Evolutionary conservation across 2,329 filamentous ascomycete species (phyloP).

Genomic region (Alternaria rosae): DNA sequence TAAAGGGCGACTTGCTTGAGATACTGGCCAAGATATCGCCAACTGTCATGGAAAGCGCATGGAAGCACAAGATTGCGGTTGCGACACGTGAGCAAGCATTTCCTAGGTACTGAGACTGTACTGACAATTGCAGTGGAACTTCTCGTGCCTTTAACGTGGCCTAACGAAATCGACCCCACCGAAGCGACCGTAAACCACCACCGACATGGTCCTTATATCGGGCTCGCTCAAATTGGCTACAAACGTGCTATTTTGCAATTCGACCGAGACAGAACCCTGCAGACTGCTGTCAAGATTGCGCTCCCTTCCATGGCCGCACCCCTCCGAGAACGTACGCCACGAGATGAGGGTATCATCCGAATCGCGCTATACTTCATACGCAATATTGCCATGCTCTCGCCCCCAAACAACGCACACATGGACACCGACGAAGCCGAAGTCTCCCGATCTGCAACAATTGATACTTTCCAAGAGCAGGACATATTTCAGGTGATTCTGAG

Average conservation of each 20-base stretch:
- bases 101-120: background rate
- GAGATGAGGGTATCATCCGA: conserved; percentile 93
- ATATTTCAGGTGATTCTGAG: conserved; percentile 86
- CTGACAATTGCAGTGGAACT: conserved; percentile 70
- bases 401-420: conserved; percentile 73
- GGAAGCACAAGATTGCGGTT: conserved; percentile 80
- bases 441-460: conserved; percentile 85
- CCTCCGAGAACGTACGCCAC: conserved; percentile 74
- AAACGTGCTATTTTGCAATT: conserved; percentile 89
- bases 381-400: conserved; percentile 85
- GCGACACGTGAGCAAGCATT: conserved; percentile 66
- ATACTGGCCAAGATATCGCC: conserved; percentile 82
- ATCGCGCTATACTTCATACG: conserved; percentile 87
- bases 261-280: conserved; percentile 77
- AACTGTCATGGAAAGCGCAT: conserved; percentile 72
- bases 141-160: conserved; percentile 93
- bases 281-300: conserved; percentile 80
- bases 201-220: conserved; percentile 86
- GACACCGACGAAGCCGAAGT: conserved; percentile 92
- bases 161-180: conserved; percentile 78
- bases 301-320: conserved; percentile 85
- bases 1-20: conserved; percentile 86
- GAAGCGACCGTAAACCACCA: conserved; percentile 93
- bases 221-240: conserved; percentile 86
- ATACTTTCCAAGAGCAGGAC: conserved; percentile 89